phyloP scores from a whole-genome alignment of 805 yeast genomes.

The Diddensiella caesifluorescens region DNA sequence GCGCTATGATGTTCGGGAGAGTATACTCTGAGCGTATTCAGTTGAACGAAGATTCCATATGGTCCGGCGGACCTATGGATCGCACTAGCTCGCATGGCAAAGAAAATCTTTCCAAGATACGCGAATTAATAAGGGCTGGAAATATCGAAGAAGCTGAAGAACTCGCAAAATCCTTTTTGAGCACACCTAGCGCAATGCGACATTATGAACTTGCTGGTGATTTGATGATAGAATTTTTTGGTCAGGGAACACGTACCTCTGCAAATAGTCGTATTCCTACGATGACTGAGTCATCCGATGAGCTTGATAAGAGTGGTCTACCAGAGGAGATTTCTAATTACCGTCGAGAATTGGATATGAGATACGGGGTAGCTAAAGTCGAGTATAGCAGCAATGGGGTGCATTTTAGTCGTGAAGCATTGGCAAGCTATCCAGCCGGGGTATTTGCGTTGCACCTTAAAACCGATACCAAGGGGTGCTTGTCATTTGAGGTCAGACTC shows the following conservation, averaged over 20 bases:
- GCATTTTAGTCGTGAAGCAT: neutral
- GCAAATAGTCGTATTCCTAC: constrained; percentile 1
- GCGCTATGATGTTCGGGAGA: constrained; percentile 9
- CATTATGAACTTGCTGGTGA: constrained; percentile 5
- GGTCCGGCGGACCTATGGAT: constrained; percentile 5
- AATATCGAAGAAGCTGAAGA: constrained; percentile 3
- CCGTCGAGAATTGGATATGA: constrained; percentile 5
- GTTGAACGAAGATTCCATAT: constrained; percentile 4
- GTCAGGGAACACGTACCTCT: neutral
- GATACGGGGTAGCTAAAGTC: neutral
- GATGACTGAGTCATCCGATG: neutral
- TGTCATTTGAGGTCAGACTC: neutral
- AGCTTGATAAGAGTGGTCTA: neutral
- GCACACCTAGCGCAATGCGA: constrained; percentile 1
- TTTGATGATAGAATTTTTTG: constrained; percentile 2
- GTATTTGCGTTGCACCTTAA: constrained; percentile 4
- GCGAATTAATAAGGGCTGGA: constrained; percentile 4
- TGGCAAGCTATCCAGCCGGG: constrained; percentile 4
- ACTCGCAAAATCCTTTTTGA: constrained; percentile 3
- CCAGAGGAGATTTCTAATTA: neutral
- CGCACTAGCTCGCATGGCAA: neutral
- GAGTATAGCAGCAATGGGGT: neutral
- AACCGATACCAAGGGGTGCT: neutral
- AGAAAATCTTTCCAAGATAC: constrained; percentile 2
- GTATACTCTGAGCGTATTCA: constrained; percentile 1